Percentiles rank a stretch among this genome's conserved stretches.
These are phyloP conservation scores for Rhizophora mangle DNA, from an alignment of 345 rosid species.

Conservation along the genomic window DNA sequence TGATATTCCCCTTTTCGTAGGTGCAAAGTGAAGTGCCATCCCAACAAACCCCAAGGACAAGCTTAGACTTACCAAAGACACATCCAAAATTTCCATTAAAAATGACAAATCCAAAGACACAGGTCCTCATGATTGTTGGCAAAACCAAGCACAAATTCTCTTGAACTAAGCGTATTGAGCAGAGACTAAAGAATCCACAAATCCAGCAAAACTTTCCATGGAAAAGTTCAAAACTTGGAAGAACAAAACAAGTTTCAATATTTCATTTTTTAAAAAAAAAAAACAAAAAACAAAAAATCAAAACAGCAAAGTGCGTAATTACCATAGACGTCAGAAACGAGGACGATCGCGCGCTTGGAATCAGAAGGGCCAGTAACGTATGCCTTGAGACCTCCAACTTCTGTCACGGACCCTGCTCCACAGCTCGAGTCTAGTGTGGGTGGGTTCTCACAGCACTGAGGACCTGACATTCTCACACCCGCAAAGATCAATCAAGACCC, in stretches of 20 bases:
- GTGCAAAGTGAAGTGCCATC: no score
- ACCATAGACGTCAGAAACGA: conserved; percentile 55
- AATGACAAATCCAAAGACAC: no score
- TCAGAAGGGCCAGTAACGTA: conserved; percentile 34
- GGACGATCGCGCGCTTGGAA: conserved; percentile 35
- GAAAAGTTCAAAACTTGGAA: not conserved
- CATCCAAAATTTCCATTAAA: no score
- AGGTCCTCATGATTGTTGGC: no score
- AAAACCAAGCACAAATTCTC: not conserved
- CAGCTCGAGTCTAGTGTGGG: conserved; percentile 25
- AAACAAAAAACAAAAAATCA: not conserved
- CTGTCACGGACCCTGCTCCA: conserved; percentile 33
- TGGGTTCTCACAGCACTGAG: conserved; percentile 47
- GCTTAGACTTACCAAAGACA: no score
- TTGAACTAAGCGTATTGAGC: not conserved
- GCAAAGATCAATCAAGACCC: not conserved
- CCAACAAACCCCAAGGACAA: no score
- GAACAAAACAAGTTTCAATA: no score
- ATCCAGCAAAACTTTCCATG: not conserved
- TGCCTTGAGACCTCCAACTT: conserved; percentile 35
- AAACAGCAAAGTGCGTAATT: not conserved
- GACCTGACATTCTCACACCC: conserved; percentile 32
- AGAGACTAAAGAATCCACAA: not conserved
- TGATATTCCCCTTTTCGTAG: no score
- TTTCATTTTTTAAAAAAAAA: no score